A percentile compares a stretch with the other conserved stretches of the same genome.
These are phyloP conservation scores for Epichloe elymi DNA, from an alignment of 2,329 filamentous ascomycete species.

Conservation along the genomic window DNA sequence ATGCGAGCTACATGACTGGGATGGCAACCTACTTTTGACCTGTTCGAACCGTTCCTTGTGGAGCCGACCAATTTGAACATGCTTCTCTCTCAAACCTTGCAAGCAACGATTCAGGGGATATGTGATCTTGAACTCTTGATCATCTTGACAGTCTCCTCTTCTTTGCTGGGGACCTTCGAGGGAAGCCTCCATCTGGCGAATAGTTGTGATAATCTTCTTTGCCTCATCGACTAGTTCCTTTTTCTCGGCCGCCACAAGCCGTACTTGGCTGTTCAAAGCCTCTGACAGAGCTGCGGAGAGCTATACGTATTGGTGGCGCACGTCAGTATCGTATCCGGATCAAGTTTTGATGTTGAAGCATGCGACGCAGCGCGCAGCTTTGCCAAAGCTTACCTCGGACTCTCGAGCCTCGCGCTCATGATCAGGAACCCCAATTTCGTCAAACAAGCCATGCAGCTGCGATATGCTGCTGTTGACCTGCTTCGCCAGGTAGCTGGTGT, in stretches of 20 bases:
- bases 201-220: slow-evolving; percentile 68
- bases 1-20: too few species aligned
- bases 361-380: not conserved
- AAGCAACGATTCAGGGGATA: slow-evolving; percentile 77
- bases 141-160: slow-evolving; percentile 50
- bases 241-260: slow-evolving; percentile 75
- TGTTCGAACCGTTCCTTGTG: slow-evolving; percentile 91
- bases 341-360: too few species aligned
- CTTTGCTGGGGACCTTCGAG: slow-evolving; percentile 58
- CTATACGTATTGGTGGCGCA: slow-evolving; percentile 28
- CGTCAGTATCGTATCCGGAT: not conserved
- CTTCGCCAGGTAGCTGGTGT: slow-evolving; percentile 83
- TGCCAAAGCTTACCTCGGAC: slow-evolving; percentile 50
- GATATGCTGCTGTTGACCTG: slow-evolving; percentile 91
- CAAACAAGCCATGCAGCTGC: slow-evolving; percentile 87
- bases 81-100: slow-evolving; percentile 71
- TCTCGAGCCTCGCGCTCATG: slow-evolving; percentile 88
- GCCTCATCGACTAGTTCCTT: slow-evolving; percentile 83
- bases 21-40: slow-evolving; percentile 61
- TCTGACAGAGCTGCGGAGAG: slow-evolving; percentile 87
- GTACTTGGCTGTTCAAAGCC: slow-evolving; percentile 80
- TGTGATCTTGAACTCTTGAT: slow-evolving; percentile 61
- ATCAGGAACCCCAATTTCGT: slow-evolving; percentile 89
- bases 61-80: slow-evolving; percentile 62
- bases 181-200: slow-evolving; percentile 89